A percentile compares a stretch with the other conserved stretches of the same genome.
These are phyloP conservation scores for Eimeria sp. DNA, from an alignment of 169 alveolate genomes.

Conservation along the genomic window DNA sequence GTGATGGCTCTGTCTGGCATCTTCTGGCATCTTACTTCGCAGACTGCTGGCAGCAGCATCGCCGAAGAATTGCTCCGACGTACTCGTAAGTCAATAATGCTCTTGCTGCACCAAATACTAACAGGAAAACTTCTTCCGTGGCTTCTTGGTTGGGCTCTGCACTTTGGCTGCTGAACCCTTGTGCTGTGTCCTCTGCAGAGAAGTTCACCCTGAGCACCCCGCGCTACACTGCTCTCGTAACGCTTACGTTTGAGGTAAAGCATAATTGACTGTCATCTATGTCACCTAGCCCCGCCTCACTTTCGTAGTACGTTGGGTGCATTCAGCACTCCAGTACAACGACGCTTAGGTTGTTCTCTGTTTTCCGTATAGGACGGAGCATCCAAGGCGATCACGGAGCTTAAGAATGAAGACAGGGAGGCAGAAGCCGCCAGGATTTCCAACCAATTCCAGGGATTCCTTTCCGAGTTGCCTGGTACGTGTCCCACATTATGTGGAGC, in stretches of 20 bases:
- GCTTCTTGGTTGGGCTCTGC: neutral
- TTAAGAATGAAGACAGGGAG: neutral
- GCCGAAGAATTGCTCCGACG: neutral
- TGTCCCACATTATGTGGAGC: neutral
- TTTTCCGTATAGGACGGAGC: neutral
- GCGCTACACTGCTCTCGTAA: neutral
- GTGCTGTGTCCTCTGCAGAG: neutral
- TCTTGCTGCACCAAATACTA: neutral
- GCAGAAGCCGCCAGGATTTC: neutral
- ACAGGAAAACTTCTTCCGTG: neutral
- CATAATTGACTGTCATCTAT: neutral
- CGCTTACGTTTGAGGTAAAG: neutral
- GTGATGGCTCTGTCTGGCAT: neutral
- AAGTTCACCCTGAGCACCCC: slow-evolving; percentile 1
- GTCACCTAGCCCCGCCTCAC: neutral
- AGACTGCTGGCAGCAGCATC: neutral
- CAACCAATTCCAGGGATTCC: neutral
- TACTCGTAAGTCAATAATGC: neutral
- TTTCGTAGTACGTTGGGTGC: neutral
- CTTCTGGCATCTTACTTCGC: too few relatives aligned
- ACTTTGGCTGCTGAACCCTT: neutral
- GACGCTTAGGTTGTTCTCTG: neutral
- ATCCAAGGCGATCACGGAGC: neutral
- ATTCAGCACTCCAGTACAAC: neutral
- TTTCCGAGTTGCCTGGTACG: neutral